Conservation (phyloP, 2,329 filamentous ascomycete genomes). For the Elsinoe fawcettii region DNA sequence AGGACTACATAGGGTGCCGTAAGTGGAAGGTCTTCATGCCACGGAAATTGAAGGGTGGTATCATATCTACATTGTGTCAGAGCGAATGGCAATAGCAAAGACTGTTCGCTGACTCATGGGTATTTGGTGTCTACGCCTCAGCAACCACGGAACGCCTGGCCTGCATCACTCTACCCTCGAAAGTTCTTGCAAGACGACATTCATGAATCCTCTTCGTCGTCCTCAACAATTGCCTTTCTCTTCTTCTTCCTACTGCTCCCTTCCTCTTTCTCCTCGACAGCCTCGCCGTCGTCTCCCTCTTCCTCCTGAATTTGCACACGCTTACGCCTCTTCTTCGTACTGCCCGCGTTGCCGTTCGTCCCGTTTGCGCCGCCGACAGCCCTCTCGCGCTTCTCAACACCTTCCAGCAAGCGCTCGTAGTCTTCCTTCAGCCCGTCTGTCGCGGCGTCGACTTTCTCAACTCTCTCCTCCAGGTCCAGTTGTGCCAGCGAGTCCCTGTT, state of each 20-base stretch:
- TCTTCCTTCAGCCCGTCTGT: slow-evolving; percentile 62
- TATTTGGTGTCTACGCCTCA: neutral
- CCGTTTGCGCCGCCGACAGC: slow-evolving; percentile 20
- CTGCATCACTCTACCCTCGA: neutral
- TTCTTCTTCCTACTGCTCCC: slow-evolving; percentile 10
- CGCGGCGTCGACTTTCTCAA: slow-evolving; percentile 64
- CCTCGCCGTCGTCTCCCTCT: slow-evolving; percentile 32
- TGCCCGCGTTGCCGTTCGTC: slow-evolving; percentile 16
- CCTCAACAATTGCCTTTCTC: slow-evolving; percentile 12
- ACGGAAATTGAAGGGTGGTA: no score
- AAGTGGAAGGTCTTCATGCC: no score
- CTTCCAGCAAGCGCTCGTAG: slow-evolving; percentile 59
- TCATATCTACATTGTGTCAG: no score
- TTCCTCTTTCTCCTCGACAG: slow-evolving; percentile 17
- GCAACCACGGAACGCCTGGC: neutral
- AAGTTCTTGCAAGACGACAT: neutral
- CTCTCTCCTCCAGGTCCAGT: slow-evolving; percentile 58
- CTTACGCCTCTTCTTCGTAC: slow-evolving; percentile 30
- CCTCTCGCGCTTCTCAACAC: slow-evolving; percentile 31
- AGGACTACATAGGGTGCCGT: no score
- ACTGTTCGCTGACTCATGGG: neutral
- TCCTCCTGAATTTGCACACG: slow-evolving; percentile 31
- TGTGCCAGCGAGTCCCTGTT: slow-evolving; percentile 65
- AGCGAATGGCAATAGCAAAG: neutral
- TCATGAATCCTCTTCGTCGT: slow-evolving; percentile 14